A percentile compares a stretch with the other conserved stretches of the same genome.
phyloP scores from a whole-genome alignment of 805 yeast genomes.

The Candida hungchunana region DNA sequence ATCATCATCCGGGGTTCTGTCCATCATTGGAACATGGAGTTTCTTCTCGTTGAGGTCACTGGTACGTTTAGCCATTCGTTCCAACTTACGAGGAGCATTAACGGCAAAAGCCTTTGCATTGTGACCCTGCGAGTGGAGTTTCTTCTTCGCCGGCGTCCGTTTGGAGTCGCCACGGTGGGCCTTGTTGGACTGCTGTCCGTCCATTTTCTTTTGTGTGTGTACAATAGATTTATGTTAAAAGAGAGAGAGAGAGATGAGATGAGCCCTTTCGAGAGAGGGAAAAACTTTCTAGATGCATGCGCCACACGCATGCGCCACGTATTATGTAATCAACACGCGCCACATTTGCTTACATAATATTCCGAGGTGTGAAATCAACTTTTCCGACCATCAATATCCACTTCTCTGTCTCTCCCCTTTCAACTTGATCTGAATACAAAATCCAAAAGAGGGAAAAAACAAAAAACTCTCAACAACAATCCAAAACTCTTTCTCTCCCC shows the following conservation, averaged over 20 bases:
- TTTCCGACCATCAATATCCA: too few species aligned
- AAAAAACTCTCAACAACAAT: too few species aligned
- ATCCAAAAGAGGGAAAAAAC: too few species aligned
- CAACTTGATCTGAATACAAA: too few species aligned
- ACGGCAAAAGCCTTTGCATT: conserved; percentile 84
- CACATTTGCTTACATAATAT: too few species aligned
- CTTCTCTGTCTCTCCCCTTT: too few species aligned
- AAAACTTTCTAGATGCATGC: not conserved
- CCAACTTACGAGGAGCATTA: conserved; percentile 80
- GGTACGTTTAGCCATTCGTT: conserved; percentile 76
- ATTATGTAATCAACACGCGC: not conserved
- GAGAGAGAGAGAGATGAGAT: conserved; percentile 2
- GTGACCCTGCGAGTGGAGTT: conserved; percentile 81
- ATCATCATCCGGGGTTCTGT: conserved; percentile 94
- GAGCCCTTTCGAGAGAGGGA: conserved; percentile 6
- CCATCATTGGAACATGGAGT: conserved; percentile 96
- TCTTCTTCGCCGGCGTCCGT: conserved; percentile 70
- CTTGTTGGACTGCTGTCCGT: conserved; percentile 61
- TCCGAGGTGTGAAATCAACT: too few species aligned
- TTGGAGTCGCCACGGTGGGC: conserved; percentile 66
- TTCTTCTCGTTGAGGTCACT: conserved; percentile 78
- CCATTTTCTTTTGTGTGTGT: conserved; percentile 18
- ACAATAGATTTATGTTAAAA: too few species aligned
- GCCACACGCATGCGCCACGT: too few species aligned
- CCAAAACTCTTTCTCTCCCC: too few species aligned